These are phyloP conservation scores for Trifolium subterraneum DNA, from an alignment of 306 rosid species.

Conservation along the genomic window DNA sequence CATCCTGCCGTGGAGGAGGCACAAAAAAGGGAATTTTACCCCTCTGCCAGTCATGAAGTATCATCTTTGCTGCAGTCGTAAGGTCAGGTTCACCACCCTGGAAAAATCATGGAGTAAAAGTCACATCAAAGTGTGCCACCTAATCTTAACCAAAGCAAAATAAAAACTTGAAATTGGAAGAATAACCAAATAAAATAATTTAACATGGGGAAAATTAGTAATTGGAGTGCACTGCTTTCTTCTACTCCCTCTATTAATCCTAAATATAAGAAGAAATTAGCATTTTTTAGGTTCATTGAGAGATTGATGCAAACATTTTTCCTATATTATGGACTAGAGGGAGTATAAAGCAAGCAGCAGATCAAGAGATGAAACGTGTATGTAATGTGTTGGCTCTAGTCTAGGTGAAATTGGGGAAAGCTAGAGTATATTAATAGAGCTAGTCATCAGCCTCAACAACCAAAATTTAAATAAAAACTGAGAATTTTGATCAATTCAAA, in stretches of 20 bases:
- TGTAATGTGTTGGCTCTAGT: background rate
- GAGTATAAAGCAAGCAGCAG: background rate
- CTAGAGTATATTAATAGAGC: background rate
- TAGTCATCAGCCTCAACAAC: background rate
- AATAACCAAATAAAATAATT: slow-evolving; percentile 3
- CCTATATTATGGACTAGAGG: no score
- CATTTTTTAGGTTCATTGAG: no score
- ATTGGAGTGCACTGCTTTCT: slow-evolving; percentile 25
- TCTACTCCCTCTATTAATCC: background rate
- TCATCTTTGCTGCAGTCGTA: slow-evolving; percentile 90
- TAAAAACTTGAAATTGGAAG: slow-evolving; percentile 24
- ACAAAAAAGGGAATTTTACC: slow-evolving; percentile 91
- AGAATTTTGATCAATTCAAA: slow-evolving; percentile 9
- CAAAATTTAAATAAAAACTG: background rate
- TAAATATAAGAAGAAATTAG: no score
- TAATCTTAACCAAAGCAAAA: background rate
- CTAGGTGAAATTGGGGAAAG: background rate
- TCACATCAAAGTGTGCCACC: background rate
- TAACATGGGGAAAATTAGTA: background rate
- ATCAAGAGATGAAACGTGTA: slow-evolving; percentile 3
- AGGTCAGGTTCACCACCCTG: slow-evolving; percentile 97
- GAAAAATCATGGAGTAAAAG: slow-evolving; percentile 10
- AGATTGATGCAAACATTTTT: no score
- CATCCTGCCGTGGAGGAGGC: slow-evolving; percentile 70
- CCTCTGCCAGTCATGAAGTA: slow-evolving; percentile 98